These are phyloP conservation scores for Leavenworthia alabamica DNA, from an alignment of 345 rosid genomes.

Conservation along the genomic window DNA sequence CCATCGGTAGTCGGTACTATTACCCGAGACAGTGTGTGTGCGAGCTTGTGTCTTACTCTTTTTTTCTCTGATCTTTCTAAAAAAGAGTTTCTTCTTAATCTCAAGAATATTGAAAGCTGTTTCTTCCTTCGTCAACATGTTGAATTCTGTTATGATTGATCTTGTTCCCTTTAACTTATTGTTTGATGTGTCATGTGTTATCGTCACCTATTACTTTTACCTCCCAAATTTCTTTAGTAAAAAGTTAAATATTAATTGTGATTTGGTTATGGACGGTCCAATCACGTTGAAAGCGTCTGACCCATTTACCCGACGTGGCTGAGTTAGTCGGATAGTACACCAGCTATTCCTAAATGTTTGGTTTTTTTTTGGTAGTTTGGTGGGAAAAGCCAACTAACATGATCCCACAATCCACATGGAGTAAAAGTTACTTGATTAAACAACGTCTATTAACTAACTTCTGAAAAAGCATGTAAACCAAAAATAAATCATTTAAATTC, in stretches of 20 bases:
- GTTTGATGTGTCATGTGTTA: background rate
- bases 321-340: background rate
- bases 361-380: background rate
- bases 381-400: background rate
- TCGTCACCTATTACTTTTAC: background rate
- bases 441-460: background rate
- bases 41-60: constrained; percentile 3
- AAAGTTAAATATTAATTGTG: background rate
- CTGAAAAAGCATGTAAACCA: background rate
- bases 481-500: background rate
- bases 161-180: background rate
- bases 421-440: background rate
- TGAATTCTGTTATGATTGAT: background rate
- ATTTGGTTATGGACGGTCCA: background rate
- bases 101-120: constrained; percentile 5
- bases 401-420: background rate
- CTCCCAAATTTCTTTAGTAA: background rate
- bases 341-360: background rate
- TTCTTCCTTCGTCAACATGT: background rate
- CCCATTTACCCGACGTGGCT: background rate
- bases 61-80: constrained; percentile 4
- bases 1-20: background rate
- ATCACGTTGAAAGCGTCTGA: background rate
- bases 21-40: constrained; percentile 11
- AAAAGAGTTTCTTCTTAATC: background rate